Conservation (phyloP, 2,329 filamentous ascomycete genomes). For the Hymenoscyphus repandus region DNA sequence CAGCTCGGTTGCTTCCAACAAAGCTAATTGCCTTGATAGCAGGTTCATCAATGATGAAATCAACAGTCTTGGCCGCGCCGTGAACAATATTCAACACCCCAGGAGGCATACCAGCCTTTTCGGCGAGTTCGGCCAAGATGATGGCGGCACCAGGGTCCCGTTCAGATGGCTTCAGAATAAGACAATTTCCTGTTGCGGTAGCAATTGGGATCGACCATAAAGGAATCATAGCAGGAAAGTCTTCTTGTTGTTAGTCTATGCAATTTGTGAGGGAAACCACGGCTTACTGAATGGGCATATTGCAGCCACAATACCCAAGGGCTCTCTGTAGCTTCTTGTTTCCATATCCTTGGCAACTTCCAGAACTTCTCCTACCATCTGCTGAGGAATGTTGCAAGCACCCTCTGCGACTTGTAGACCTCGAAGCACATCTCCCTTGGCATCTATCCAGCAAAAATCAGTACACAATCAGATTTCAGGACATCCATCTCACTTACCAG, state of each 20-base stretch:
- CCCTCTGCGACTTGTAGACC: conserved; percentile 83
- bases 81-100: conserved; percentile 82
- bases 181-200: conserved; percentile 76
- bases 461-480: background rate
- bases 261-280: background rate
- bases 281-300: conserved; percentile 79
- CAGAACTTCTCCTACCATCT: conserved; percentile 76
- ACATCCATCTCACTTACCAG: conserved; percentile 30
- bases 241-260: conserved; percentile 35
- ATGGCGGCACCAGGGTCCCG: conserved; percentile 78
- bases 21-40: conserved; percentile 83
- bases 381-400: conserved; percentile 72
- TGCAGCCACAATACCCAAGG: conserved; percentile 73
- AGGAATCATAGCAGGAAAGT: conserved; percentile 90
- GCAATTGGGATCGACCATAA: conserved; percentile 88
- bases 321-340: conserved; percentile 76
- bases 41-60: conserved; percentile 82
- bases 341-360: conserved; percentile 90
- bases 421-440: conserved; percentile 73
- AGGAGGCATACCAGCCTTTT: conserved; percentile 75
- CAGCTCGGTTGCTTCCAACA: conserved; percentile 81
- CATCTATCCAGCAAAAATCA: conserved; percentile 43
- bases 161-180: conserved; percentile 82
- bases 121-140: conserved; percentile 75
- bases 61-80: conserved; percentile 72